Evolutionary conservation across 2,329 filamentous ascomycete species (phyloP).

Genomic region (Trichophyton verrucosum): DNA sequence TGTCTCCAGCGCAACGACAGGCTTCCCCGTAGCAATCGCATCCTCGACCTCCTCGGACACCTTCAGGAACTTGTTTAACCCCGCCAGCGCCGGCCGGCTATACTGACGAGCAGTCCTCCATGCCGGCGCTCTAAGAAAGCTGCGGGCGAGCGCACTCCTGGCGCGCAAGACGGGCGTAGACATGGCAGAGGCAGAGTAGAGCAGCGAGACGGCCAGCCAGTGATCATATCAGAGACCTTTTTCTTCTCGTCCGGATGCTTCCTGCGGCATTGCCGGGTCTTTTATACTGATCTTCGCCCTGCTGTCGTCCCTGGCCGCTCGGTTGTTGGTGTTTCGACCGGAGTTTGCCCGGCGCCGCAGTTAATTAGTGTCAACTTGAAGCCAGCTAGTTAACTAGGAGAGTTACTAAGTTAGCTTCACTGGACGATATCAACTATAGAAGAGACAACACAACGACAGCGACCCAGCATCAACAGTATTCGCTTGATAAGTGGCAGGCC

Average conservation of each 20-base stretch:
- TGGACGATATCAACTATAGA: neutral
- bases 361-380: neutral
- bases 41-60: conserved; percentile 73
- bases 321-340: neutral
- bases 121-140: neutral
- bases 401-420: too few species aligned
- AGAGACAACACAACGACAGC: neutral
- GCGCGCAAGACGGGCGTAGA: neutral
- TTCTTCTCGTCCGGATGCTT: neutral
- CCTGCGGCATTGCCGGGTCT: neutral
- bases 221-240: neutral
- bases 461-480: neutral
- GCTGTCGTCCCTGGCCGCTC: neutral
- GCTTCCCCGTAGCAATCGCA: conserved; percentile 60
- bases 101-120: neutral
- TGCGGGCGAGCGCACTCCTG: neutral
- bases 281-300: neutral
- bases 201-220: neutral
- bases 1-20: conserved; percentile 84
- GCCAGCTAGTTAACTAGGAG: neutral
- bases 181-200: neutral
- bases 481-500: neutral
- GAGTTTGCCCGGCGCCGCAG: neutral
- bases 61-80: conserved; percentile 44
- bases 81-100: conserved; percentile 1